A percentile compares a stretch with the other conserved stretches of the same genome.
Evolutionary conservation across 2,329 filamentous ascomycete genomes (phyloP).

Genomic region (Chalara sp.): DNA sequence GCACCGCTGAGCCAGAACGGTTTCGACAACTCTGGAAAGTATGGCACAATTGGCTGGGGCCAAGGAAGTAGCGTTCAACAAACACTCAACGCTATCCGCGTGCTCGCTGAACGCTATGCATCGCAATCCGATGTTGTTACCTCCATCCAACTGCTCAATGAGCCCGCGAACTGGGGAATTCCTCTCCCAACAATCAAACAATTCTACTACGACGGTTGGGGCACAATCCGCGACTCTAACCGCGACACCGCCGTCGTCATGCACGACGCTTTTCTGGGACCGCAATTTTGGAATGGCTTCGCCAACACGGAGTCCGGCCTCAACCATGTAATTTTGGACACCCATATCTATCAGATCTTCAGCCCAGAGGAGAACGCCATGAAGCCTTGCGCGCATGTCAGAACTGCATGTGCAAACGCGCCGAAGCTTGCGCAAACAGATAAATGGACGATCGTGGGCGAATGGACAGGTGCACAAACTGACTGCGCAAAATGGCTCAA

Average conservation of each 20-base stretch:
- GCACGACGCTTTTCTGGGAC: constrained; percentile 48
- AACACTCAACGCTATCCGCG: constrained; percentile 31
- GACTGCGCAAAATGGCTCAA: constrained; percentile 41
- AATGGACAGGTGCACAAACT: constrained; percentile 36
- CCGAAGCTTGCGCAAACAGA: constrained; percentile 26
- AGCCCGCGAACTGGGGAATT: constrained; percentile 29
- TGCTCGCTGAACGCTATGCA: constrained; percentile 32
- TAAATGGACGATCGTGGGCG: constrained; percentile 33
- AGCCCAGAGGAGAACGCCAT: constrained; percentile 28
- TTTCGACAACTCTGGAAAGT: constrained; percentile 58
- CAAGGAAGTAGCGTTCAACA: constrained; percentile 33
- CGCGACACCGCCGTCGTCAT: constrained; percentile 46
- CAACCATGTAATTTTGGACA: constrained; percentile 34
- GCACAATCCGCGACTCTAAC: constrained; percentile 35
- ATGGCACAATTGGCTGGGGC: constrained; percentile 40
- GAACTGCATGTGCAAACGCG: constrained; percentile 32
- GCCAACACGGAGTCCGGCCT: constrained; percentile 41
- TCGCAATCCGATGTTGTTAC: constrained; percentile 35
- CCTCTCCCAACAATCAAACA: constrained; percentile 28
- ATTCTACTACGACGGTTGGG: constrained; percentile 46
- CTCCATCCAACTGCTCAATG: constrained; percentile 37
- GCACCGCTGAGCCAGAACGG: constrained; percentile 59
- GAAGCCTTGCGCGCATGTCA: constrained; percentile 33
- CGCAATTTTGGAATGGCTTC: constrained; percentile 54
- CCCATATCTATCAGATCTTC: constrained; percentile 38